Evolutionary conservation across 2,329 filamentous ascomycete species (phyloP), one percentile per base, ranked within the genome.

Genomic region (Ceratocystiopsis minuta): DNA sequence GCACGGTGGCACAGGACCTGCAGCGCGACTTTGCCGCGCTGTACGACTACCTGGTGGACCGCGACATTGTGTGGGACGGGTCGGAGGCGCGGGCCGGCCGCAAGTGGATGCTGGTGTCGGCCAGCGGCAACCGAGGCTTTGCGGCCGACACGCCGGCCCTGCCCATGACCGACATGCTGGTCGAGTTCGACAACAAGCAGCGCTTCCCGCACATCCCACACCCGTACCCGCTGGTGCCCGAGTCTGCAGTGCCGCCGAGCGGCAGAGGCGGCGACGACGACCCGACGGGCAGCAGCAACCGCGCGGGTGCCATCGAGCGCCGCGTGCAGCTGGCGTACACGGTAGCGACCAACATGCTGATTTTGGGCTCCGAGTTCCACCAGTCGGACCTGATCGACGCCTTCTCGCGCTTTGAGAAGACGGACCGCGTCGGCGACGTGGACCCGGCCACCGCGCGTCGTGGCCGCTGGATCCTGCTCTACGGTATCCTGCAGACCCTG

Each of bases 11-110:
- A 1, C 63, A 67, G 38, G 62, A 61, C 3, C 54, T 83, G n/a
- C 74, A 79, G 48, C 63, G 61, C 31, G 78, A 82, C 48, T 81
- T 83, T 50, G 72, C 74, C 3, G 70, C 73, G 0, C 59, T 83
- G 2, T 83, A 83, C 50, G 77, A 82, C 51, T 80, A 79, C 47
- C 60, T 82, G 1, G 77, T 83, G 15, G 71, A 82, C 54, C 67
- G 75, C 6, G 72, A 80, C 38, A 67, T 80, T 5, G 54, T 68
- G 0, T 83, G 78, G 75, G 75, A 78, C 43, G 67, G 67, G 16
- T 68, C 67, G 0, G 75, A 79, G 51, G 71, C 71, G 38, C 62
- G 72, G 0, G 67, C 69, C 4, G 68, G 69, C 16, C 68, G 74
- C 35, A 79, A 78, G 52, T 79, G 75, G 72, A 69, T 74, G 56